These are phyloP conservation scores for Annulohypoxylon maeteangense DNA, from an alignment of 495 filamentous ascomycete genomes.

Conservation along the genomic window DNA sequence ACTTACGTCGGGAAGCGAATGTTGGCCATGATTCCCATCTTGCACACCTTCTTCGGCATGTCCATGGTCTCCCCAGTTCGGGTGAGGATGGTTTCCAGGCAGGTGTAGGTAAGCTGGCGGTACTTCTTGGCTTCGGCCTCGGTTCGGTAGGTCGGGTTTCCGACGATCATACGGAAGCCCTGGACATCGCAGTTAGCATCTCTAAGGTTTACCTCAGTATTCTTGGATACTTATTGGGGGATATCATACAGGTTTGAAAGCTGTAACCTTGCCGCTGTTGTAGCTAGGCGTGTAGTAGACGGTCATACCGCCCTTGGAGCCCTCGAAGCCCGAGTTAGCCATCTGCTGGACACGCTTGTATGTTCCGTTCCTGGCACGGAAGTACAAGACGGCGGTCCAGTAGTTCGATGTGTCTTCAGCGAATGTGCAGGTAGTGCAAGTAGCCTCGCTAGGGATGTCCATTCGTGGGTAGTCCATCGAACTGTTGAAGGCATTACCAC, in stretches of 20 bases:
- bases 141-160: slow-evolving; percentile 48
- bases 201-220: not conserved
- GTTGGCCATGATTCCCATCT: slow-evolving; percentile 54
- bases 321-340: slow-evolving; percentile 44
- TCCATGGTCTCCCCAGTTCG: slow-evolving; percentile 46
- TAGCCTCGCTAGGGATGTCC: slow-evolving; percentile 43
- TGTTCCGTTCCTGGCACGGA: slow-evolving; percentile 50
- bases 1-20: slow-evolving; percentile 49
- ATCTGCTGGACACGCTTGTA: slow-evolving; percentile 48
- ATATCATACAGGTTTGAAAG: slow-evolving; percentile 50
- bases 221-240: not conserved
- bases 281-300: slow-evolving; percentile 47
- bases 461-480: slow-evolving; percentile 45
- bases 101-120: slow-evolving; percentile 50
- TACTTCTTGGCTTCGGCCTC: slow-evolving; percentile 38
- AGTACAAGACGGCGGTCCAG: slow-evolving; percentile 50
- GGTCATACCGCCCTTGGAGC: slow-evolving; percentile 46
- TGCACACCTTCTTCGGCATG: slow-evolving; percentile 50
- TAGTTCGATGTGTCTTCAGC: slow-evolving; percentile 53
- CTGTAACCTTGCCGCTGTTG: slow-evolving; percentile 45
- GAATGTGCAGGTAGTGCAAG: slow-evolving; percentile 51
- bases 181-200: slow-evolving; percentile 20
- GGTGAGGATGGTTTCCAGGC: slow-evolving; percentile 43
- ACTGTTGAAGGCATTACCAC: slow-evolving; percentile 51
- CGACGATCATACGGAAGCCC: slow-evolving; percentile 58